Base-by-base conservation (phyloP, 1,139 yeast species). In the Diutina ranongensis region DNA sequence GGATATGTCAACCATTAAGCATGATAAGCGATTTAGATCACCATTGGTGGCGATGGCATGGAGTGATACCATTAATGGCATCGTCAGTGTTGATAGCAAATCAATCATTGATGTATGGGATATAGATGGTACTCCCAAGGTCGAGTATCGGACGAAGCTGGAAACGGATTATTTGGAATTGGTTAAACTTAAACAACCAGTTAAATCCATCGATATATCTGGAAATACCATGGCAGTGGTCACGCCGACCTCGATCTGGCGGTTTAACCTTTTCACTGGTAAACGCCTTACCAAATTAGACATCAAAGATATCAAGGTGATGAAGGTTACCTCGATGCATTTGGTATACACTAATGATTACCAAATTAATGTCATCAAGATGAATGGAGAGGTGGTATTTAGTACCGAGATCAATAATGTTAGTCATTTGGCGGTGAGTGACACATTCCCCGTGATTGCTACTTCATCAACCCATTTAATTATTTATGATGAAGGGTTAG, bases 51-150 rank as follows among this genome's bases (percentile, higher is more conserved):
- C 28, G 9, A 25, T 25, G 28, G 28, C 28, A 10, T 25, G 28
- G 28, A 25, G 28, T 10, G 28, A 25, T 25, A 10, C 28, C 5
- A 15, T 5, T 15, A 19, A 8, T 19, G 64, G 68, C 48, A 58
- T 64, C n/a, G 54, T 73, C 2, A 64, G 73, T 1, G 52, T 57
- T 2, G 78, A 73, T 49, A 49, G 47, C 2, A 51, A 53, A 21
- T 77, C 78, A 1, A 62, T 68, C 54, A 52, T 73, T 10, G 78
- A 73, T 54, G 67, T 68, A 49, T 73, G 78, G 78, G 42, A 44
- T 4, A 52, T 55, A 0, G 48, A 45, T 1, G 47, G 50, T 2
- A 45, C 47, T 27, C 62, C 59, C 1, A 49, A 48, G 2, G 54
- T 59, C 10, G 52, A 52, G 10, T 71, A 70, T 55, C 58, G 61